Base-by-base conservation (phyloP, 192 early-diverging fungal genomes). In the Phlyctochytrium arcticum region DNA sequence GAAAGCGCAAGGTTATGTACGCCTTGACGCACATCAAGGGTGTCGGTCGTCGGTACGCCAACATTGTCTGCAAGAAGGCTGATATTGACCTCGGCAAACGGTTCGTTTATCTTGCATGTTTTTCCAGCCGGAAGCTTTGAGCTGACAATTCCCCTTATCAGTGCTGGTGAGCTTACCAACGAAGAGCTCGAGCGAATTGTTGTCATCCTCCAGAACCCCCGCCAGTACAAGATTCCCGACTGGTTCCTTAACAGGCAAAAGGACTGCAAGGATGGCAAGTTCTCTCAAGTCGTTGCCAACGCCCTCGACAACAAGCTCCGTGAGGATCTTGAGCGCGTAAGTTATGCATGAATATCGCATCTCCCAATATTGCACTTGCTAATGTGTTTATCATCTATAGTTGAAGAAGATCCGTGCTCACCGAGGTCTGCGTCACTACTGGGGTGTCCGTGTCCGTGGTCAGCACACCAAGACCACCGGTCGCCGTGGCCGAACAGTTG, bases 191-290 rank as follows among this genome's bases (percentile, higher is more conserved):
- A 96, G 84, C 92, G 96, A 71, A 80, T 98, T 54, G 93, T 98
- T 60, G 92, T 88, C 75, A 98, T 98, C 78, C 87, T 98, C 80
- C 96, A 98, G 82, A 95, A 97, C 91, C 96, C 96, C 57, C 89
- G 89, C 72, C 92, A 98, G 83, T 98, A 94, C 89, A 95, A 96
- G 87, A 95, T 98, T 84, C 96, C 96, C 62, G 83, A 91, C 81
- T 98, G 96, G 96, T 98, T 96, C 91, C 88, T 98, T 60, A 98
- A 98, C 90, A 89, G 93, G 79, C 96, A 98, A 80, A 98, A 96
- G 90, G 93, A 98, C 84, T 88, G 92, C 75, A 83, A 88, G 68
- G 89, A 92, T 74, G 93, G 93, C 77, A 93, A 92, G 82, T 93
- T 90, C 89, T 86, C 89, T 62, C 96, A 98, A 82, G 79, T 91